Evolutionary conservation across 2,329 filamentous ascomycete species (phyloP).

Genomic region (Beauveria pseudobassiana): DNA sequence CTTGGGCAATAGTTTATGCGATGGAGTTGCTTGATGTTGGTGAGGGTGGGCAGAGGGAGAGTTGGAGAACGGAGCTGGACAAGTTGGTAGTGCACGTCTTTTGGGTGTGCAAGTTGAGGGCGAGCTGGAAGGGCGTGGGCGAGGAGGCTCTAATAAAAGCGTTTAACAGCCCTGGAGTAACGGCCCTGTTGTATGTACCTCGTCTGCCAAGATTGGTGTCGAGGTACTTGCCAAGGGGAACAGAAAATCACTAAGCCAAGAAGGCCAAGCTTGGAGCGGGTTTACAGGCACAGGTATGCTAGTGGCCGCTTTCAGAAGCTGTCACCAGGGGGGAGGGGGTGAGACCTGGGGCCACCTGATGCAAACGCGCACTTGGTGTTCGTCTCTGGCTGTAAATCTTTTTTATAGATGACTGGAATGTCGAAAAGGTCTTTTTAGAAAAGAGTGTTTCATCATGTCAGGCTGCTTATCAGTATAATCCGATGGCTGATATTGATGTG

Average conservation of each 20-base stretch:
- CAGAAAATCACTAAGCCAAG: too few relatives aligned
- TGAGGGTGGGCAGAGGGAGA: not conserved
- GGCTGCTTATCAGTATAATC: not conserved
- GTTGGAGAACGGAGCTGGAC: too few relatives aligned
- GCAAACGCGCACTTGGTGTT: not conserved
- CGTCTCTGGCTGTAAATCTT: not conserved
- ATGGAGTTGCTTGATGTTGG: not conserved
- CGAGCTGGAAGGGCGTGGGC: not conserved
- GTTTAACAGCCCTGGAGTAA: not conserved
- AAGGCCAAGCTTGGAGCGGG: too few relatives aligned
- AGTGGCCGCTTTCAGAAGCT: not conserved
- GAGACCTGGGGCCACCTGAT: not conserved
- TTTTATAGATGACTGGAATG: constrained; percentile 8
- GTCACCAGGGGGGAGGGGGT: not conserved
- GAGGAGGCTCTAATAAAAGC: constrained; percentile 5
- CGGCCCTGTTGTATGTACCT: not conserved
- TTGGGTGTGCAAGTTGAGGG: not conserved
- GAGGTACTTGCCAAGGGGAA: too few relatives aligned
- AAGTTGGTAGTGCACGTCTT: too few relatives aligned
- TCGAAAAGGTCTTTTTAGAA: too few relatives aligned
- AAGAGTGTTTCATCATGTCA: too few relatives aligned
- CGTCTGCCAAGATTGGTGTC: too few relatives aligned
- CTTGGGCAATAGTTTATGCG: not conserved
- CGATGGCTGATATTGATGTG: not conserved
- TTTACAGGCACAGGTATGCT: constrained; percentile 3